Percentiles rank a stretch among this genome's conserved stretches.
These are phyloP conservation scores for Rutstroemia sp. DNA, from an alignment of 2,329 filamentous ascomycete genomes.

Conservation along the genomic window DNA sequence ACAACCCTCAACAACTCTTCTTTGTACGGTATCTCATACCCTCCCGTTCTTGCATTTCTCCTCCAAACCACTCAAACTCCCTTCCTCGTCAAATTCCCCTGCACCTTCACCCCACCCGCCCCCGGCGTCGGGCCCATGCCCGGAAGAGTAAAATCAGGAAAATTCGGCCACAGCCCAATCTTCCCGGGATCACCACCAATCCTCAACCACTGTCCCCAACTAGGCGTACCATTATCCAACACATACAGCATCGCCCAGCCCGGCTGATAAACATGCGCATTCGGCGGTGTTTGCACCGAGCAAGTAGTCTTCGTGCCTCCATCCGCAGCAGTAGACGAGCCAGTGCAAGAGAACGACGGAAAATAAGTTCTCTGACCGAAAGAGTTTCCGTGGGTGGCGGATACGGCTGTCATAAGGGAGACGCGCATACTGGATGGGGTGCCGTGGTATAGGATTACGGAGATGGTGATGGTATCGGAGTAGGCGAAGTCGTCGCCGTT, in stretches of 20 bases:
- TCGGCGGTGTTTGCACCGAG: conserved; percentile 42
- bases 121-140: conserved; percentile 1
- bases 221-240: conserved; percentile 54
- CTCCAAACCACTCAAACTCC: background rate
- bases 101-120: background rate
- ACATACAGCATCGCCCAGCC: conserved; percentile 60
- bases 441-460: background rate
- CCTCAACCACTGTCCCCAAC: conserved; percentile 52
- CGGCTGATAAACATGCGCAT: conserved; percentile 47
- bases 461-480: background rate
- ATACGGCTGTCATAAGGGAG: conserved; percentile 6
- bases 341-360: conserved; percentile 31
- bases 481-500: conserved; percentile 22
- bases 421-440: background rate
- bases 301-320: conserved; percentile 20
- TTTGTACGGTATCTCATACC: too few species aligned
- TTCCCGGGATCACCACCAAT: conserved; percentile 56
- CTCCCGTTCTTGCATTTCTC: too few species aligned
- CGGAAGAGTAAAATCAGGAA: conserved; percentile 30
- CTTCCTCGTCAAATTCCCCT: background rate
- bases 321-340: conserved; percentile 17
- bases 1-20: too few species aligned
- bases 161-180: conserved; percentile 55
- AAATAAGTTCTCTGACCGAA: conserved; percentile 63
- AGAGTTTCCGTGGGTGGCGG: conserved; percentile 49